Evolutionary conservation across 495 filamentous ascomycete species (phyloP).

Genomic region (Tetracladium marchalianum): DNA sequence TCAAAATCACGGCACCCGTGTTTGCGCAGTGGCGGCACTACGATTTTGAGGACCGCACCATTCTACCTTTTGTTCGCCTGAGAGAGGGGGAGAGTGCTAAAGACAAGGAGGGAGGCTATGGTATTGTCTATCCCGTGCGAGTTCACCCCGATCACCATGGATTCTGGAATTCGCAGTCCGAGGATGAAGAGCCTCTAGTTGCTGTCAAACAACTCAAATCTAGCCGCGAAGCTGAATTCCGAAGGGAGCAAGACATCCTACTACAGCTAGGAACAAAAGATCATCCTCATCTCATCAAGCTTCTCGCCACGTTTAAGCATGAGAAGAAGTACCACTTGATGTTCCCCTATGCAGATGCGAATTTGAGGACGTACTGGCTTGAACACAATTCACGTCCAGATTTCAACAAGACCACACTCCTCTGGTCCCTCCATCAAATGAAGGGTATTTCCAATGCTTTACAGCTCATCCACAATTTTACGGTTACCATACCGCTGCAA

Average conservation of each 20-base stretch:
- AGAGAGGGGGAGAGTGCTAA: not conserved
- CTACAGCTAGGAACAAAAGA: slow-evolving; percentile 15
- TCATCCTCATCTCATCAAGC: slow-evolving; percentile 18
- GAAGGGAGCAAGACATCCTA: slow-evolving; percentile 17
- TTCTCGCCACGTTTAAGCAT: slow-evolving; percentile 18
- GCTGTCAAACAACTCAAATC: slow-evolving; percentile 8
- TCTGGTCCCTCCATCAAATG: slow-evolving; percentile 11
- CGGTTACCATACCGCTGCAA: slow-evolving; percentile 2
- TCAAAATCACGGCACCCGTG: slow-evolving; percentile 9
- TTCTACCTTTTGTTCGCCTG: slow-evolving; percentile 10
- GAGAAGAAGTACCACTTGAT: slow-evolving; percentile 13
- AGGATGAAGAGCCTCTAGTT: slow-evolving; percentile 3
- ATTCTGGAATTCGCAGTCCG: not conserved
- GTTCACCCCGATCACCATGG: slow-evolving; percentile 10
- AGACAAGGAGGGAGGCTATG: slow-evolving; percentile 6
- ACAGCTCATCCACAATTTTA: slow-evolving; percentile 10
- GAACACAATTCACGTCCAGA: not conserved
- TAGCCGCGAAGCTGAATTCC: not conserved
- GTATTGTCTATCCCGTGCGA: slow-evolving; percentile 6
- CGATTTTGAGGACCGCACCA: not conserved
- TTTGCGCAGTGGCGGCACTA: slow-evolving; percentile 3
- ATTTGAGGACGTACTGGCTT: slow-evolving; percentile 16
- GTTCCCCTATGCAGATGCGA: slow-evolving; percentile 19
- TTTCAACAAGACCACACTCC: slow-evolving; percentile 6
- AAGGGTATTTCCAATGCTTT: slow-evolving; percentile 10